Evolutionary conservation across 306 rosid species (phyloP), one percentile per base, ranked within the genome.

Genomic region (Quercus cerris): DNA sequence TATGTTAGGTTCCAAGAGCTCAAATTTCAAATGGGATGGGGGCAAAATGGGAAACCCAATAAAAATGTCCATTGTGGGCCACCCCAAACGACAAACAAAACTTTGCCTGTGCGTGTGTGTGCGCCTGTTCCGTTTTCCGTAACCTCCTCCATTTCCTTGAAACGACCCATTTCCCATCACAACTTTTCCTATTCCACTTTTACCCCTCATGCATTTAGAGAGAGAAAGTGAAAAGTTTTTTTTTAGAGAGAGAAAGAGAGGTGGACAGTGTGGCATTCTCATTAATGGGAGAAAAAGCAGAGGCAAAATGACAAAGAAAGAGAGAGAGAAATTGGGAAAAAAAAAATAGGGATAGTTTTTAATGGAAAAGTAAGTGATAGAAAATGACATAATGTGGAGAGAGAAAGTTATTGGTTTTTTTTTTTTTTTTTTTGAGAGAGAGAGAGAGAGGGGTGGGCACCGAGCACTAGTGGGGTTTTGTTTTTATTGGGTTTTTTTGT

Each of bases 271-370:
- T 12, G 66, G 64, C 62, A 19, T 72, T 63, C 25, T 54, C 20
- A 5, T 54, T 28, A 5, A 62, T 66, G 73, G 49, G 52, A 12
- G 78, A 20, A 68, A 81, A 81, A 83, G 71, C 18, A 27, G 71
- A 38, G 66, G 81, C 81, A 85, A 84, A 81, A 84, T 81, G 91
- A 87, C 89, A 88, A 72, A 67, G 79, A 62, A 79, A 22, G 76
- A 67, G 76, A 67, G 87, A 75, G 79, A 73, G 73, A 69, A 46
- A 23, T 59, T 70, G 41, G 41, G 41, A 1, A 35, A 8, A 76
- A 46, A 10, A 1, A 35, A 68, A 68, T 68, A 49, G 52, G 52
- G 52, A 3, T 62, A 73, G 56, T 64, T 71, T 67, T 76, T 70
- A 35, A 51, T 52, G 74, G 51, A 33, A 77, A 71, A 82, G 82